These are phyloP conservation scores for Cryoendolithus antarcticus DNA, from an alignment of 2,329 filamentous ascomycete genomes.

Conservation along the genomic window DNA sequence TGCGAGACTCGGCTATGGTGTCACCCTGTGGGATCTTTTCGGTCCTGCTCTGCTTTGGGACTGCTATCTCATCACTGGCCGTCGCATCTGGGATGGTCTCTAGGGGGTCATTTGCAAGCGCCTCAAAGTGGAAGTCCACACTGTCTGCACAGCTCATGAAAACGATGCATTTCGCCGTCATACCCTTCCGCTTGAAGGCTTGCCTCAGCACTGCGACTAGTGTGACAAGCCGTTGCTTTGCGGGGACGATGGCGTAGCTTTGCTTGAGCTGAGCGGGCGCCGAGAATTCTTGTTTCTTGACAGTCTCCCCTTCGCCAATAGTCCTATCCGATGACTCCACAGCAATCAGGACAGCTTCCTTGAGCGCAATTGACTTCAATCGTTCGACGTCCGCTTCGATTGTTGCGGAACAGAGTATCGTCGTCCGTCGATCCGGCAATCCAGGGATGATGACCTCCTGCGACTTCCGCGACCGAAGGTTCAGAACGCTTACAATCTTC, in stretches of 20 bases:
- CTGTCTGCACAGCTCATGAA: slow-evolving; percentile 96
- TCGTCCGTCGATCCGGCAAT: slow-evolving; percentile 73
- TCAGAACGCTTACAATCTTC: slow-evolving; percentile 69
- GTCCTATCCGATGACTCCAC: slow-evolving; percentile 43
- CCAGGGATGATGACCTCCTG: slow-evolving; percentile 82
- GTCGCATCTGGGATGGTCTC: slow-evolving; percentile 23
- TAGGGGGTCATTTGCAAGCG: slow-evolving; percentile 46
- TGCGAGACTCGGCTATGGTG: slow-evolving; percentile 67
- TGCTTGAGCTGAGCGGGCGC: slow-evolving; percentile 92
- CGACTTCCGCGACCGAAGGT: slow-evolving; percentile 59
- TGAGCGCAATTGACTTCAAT: slow-evolving; percentile 90
- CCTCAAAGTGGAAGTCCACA: slow-evolving; percentile 89
- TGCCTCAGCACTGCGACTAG: slow-evolving; percentile 74
- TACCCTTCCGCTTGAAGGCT: slow-evolving; percentile 75
- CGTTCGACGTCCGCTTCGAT: slow-evolving; percentile 87
- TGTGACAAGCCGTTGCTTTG: slow-evolving; percentile 83
- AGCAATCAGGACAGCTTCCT: slow-evolving; percentile 89
- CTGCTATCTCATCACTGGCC: slow-evolving; percentile 5
- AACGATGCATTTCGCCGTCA: slow-evolving; percentile 91
- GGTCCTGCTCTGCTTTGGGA: slow-evolving; percentile 32
- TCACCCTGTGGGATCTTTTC: slow-evolving; percentile 80
- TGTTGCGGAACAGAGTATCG: slow-evolving; percentile 87
- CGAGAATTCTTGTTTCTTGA: slow-evolving; percentile 49
- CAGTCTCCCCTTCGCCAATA: slow-evolving; percentile 30
- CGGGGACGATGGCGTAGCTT: slow-evolving; percentile 72